Conservation (phyloP, 345 rosid species). For the Citrus mangshanensis region DNA sequence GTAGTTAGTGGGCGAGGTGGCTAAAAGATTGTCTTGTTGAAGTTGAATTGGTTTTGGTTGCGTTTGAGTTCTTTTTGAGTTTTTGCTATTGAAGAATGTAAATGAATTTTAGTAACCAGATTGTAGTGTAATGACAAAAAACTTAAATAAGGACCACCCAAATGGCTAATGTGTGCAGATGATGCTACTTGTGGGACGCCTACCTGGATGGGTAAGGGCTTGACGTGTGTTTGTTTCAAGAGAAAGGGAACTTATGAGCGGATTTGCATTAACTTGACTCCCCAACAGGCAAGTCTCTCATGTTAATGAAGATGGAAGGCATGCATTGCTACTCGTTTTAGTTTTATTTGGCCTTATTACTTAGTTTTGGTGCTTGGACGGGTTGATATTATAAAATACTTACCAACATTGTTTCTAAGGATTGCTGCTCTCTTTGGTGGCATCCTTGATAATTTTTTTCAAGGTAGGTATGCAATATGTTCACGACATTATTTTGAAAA, state of each 20-base stretch:
- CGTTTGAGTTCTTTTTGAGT: neutral
- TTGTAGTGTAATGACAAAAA: neutral
- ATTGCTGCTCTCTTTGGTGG: neutral
- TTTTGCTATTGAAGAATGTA: neutral
- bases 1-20: slow-evolving; percentile 19
- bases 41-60: no score
- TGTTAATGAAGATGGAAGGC: neutral
- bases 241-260: slow-evolving; percentile 71
- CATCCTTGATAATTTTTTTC: no score
- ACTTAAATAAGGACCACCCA: neutral
- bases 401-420: neutral
- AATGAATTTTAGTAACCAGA: neutral
- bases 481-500: neutral
- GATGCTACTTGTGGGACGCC: slow-evolving; percentile 59
- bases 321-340: neutral
- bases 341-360: neutral
- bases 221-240: slow-evolving; percentile 90
- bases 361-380: neutral
- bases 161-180: slow-evolving; percentile 35
- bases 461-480: no score
- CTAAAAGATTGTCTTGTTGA: neutral
- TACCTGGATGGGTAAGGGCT: slow-evolving; percentile 80
- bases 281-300: slow-evolving; percentile 60
- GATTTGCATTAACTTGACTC: slow-evolving; percentile 71
- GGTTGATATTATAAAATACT: neutral